Conservation (phyloP, 768 basidiomycete species). For the Steccherinum ochraceum region DNA sequence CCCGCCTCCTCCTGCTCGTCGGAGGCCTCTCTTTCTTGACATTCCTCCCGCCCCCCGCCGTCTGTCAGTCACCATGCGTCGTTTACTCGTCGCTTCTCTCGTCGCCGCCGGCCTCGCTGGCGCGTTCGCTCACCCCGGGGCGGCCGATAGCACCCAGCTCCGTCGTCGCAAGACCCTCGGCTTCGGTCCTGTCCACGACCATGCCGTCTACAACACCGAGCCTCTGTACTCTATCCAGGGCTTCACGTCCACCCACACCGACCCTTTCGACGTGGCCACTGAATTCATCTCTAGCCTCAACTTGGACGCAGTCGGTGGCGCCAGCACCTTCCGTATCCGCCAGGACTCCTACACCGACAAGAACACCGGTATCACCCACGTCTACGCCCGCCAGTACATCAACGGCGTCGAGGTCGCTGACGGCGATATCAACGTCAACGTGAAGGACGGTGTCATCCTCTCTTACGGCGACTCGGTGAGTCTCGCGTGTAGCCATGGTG, state of each 20-base stretch:
- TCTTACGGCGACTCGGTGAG: conserved; percentile 86
- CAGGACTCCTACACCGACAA: conserved; percentile 84
- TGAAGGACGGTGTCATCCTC: conserved; percentile 75
- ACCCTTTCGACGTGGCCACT: conserved; percentile 58
- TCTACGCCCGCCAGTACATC: conserved; percentile 81
- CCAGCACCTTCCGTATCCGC: conserved; percentile 52
- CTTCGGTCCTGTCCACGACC: conserved; percentile 77
- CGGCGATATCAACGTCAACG: conserved; percentile 90
- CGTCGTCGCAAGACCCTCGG: conserved; percentile 77
- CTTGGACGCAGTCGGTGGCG: conserved; percentile 28
- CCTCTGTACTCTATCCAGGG: conserved; percentile 29
- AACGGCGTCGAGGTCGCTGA: conserved; percentile 86
- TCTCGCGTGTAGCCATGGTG: conserved; percentile 9
- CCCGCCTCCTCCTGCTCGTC: not conserved
- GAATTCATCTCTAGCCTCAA: conserved; percentile 52
- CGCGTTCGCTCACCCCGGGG: conserved; percentile 37
- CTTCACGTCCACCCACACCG: conserved; percentile 20
- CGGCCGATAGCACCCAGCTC: conserved; percentile 13
- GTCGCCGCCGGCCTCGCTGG: conserved; percentile 56
- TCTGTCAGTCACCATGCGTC: conserved; percentile 41
- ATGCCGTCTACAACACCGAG: conserved; percentile 57
- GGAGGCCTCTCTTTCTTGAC: not conserved
- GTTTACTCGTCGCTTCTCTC: conserved; percentile 58
- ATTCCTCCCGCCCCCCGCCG: not conserved
- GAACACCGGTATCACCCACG: conserved; percentile 81